Evolutionary conservation across 768 basidiomycete genomes (phyloP), one percentile per base, ranked within the genome.

Genomic region (Boletus subcaerulescens): DNA sequence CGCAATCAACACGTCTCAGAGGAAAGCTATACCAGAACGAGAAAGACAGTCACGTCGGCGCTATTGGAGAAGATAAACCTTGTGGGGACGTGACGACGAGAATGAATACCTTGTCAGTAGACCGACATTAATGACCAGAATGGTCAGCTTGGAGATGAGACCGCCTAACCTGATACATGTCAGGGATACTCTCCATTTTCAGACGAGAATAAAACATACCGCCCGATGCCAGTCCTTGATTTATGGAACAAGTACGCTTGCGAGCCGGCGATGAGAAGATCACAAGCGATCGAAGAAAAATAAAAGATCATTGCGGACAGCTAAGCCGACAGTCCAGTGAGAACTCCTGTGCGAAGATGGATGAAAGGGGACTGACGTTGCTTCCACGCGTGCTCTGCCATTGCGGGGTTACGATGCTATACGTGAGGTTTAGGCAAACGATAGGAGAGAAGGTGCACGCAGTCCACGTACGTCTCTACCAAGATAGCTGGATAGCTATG

Each of bases 101-200:
- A 36, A 26, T 39, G 17, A 8, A n/a, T 57, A 73, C 72, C 73
- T 72, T 31, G 72, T 74, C 45, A 73, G 36, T 46, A 73, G 53
- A 15, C 72, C 72, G 3, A 73, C 73, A 36, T 73, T 73, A 48
- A 73, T 58, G 15, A 73, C 72, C 24, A 73, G 50, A 13, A 73
- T 47, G 5, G 69, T 73, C 44, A 73, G 35, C 32, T 59, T 72
- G 26, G 69, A 69, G 20, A 73, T 70, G 2, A 73, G 65, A 38
- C 67, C 55, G 1, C 73, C 69, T 35, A 73, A 52, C 31, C 73
- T 70, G 26, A 41, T 26, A 4, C 15, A n/a, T 3, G 36, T 58
- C 13, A 18, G 18, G 18, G 24, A 6, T 12, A 5, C 12, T 12
- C 45, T 45, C 7, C 26, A 4, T 45, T 9, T 33, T 14, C 17